These are phyloP conservation scores for Galerina marginata DNA, from an alignment of 768 basidiomycete species.

Conservation along the genomic window DNA sequence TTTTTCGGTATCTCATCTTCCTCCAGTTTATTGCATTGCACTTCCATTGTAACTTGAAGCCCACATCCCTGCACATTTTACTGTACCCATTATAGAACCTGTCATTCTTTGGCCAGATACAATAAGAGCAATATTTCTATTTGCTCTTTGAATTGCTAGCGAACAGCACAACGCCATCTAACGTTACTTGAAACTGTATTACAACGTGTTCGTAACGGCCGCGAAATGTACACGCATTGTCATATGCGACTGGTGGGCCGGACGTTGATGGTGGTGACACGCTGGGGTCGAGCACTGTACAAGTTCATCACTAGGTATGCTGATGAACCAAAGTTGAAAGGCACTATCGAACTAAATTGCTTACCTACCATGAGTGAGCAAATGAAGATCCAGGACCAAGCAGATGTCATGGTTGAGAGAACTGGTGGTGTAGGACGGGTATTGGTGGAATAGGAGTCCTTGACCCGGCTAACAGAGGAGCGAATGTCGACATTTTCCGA, in stretches of 20 bases:
- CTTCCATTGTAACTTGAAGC: background rate
- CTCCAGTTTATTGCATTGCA: background rate
- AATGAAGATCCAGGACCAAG: background rate
- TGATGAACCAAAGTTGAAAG: background rate
- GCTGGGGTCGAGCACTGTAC: too few relatives aligned
- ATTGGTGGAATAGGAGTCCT: too few relatives aligned
- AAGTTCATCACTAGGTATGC: background rate
- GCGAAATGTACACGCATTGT: too few relatives aligned
- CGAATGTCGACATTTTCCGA: slow-evolving; percentile 14
- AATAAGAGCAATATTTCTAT: too few relatives aligned
- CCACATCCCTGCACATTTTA: background rate
- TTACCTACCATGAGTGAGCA: background rate
- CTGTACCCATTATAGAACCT: background rate
- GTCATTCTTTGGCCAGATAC: too few relatives aligned
- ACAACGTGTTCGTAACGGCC: too few relatives aligned
- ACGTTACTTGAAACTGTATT: too few relatives aligned
- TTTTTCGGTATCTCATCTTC: background rate
- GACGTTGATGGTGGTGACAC: too few relatives aligned
- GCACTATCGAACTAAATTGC: background rate
- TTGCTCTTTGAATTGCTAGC: too few relatives aligned
- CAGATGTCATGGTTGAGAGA: slow-evolving; percentile 6
- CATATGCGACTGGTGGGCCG: too few relatives aligned
- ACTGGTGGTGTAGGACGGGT: background rate
- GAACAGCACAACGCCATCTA: too few relatives aligned
- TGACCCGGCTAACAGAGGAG: slow-evolving; percentile 1